A percentile compares a stretch with the other conserved stretches of the same genome.
Evolutionary conservation across 495 filamentous ascomycete genomes (phyloP).

Genomic region (Cercophora sp.): DNA sequence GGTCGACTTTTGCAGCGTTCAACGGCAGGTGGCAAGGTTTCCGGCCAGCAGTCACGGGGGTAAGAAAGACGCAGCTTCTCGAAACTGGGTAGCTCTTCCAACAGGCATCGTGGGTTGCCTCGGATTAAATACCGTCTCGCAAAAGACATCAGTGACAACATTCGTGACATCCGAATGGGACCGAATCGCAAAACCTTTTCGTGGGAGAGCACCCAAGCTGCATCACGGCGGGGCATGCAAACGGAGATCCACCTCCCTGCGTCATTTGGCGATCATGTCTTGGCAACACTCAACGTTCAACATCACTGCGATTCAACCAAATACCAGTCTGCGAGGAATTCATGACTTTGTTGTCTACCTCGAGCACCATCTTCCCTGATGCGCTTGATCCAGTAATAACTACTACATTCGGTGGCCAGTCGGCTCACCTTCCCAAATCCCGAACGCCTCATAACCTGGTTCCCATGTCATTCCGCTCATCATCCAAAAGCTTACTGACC

Average conservation of each 20-base stretch:
- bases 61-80: constrained; percentile 13
- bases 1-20: too few relatives aligned
- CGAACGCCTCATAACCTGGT: constrained; percentile 12
- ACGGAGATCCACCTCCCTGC: neutral
- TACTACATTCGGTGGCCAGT: constrained; percentile 2
- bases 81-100: neutral
- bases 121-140: too few relatives aligned
- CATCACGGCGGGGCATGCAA: neutral
- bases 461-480: constrained; percentile 9
- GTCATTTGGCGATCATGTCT: neutral
- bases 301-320: too few relatives aligned
- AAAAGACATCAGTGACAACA: too few relatives aligned
- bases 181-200: too few relatives aligned
- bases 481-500: constrained; percentile 56
- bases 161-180: too few relatives aligned
- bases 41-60: constrained; percentile 10
- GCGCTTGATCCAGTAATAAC: constrained; percentile 4
- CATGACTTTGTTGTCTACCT: too few relatives aligned
- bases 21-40: neutral
- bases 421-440: constrained; percentile 13
- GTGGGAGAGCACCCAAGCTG: too few relatives aligned
- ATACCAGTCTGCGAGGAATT: too few relatives aligned
- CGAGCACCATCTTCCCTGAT: constrained; percentile 8
- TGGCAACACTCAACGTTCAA: neutral
- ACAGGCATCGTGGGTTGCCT: too few relatives aligned